Conservation (phyloP, 2,329 filamentous ascomycete genomes). For the Aspergillus thermomutatus region DNA sequence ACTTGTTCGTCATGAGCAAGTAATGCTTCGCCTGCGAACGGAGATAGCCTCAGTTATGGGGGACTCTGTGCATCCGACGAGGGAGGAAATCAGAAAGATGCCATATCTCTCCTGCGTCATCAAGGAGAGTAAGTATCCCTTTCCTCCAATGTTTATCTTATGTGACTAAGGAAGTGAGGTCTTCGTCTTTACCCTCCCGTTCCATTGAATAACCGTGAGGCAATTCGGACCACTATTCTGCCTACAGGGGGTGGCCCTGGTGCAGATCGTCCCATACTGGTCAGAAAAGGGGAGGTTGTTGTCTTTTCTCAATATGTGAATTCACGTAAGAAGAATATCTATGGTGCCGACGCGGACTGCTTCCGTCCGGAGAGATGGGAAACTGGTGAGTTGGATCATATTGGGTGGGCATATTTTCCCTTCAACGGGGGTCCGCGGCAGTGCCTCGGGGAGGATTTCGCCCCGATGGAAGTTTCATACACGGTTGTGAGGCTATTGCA, state of each 20-base stretch:
- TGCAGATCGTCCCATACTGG: slow-evolving; percentile 25
- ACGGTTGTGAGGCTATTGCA: slow-evolving; percentile 15
- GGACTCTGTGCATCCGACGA: background rate
- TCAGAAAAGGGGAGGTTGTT: slow-evolving; percentile 25
- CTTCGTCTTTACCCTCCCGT: slow-evolving; percentile 39
- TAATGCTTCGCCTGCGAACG: background rate
- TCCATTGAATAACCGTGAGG: slow-evolving; percentile 35
- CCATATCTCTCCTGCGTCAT: slow-evolving; percentile 12
- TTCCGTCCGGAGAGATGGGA: slow-evolving; percentile 30
- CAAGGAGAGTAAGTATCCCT: slow-evolving; percentile 8
- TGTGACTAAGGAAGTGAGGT: too few species aligned
- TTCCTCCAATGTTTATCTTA: background rate
- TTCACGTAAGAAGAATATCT: slow-evolving; percentile 42
- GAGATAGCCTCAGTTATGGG: slow-evolving; percentile 1
- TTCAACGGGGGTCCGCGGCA: slow-evolving; percentile 29
- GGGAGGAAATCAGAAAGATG: slow-evolving; percentile 10
- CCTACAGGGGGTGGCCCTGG: slow-evolving; percentile 57
- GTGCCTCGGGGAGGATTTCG: slow-evolving; percentile 24
- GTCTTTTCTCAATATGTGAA: slow-evolving; percentile 28
- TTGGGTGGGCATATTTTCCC: slow-evolving; percentile 29
- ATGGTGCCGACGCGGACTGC: slow-evolving; percentile 16
- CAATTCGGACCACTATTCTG: slow-evolving; percentile 34
- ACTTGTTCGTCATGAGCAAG: slow-evolving; percentile 8
- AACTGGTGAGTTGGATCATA: slow-evolving; percentile 3
- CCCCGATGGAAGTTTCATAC: slow-evolving; percentile 20